These are phyloP conservation scores for Acanthochlamys bracteata DNA, from an alignment of 106 monocot genomes.

Conservation along the genomic window DNA sequence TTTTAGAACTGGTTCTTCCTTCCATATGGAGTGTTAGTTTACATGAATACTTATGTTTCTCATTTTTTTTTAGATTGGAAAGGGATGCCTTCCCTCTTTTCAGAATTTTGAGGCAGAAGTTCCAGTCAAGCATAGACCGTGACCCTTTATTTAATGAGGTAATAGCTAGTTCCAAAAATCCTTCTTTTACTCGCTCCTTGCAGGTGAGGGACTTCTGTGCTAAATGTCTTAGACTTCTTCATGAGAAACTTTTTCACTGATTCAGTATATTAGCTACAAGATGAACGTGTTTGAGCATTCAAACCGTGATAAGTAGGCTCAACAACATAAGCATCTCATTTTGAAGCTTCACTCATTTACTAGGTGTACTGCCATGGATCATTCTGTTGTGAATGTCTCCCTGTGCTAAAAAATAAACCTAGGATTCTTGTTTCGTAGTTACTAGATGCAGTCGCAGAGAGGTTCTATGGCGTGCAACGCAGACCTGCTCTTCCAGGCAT, in stretches of 20 bases:
- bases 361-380: not conserved
- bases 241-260: no score
- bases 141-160: constrained; percentile 86
- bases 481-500: constrained; percentile 49
- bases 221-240: no score
- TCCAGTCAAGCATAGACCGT: constrained; percentile 62
- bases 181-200: no score
- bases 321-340: no score
- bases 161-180: not conserved
- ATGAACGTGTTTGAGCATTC: not conserved
- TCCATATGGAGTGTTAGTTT: no score
- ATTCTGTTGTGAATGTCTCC: not conserved
- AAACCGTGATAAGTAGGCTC: not conserved
- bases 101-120: constrained; percentile 79
- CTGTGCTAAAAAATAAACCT: not conserved
- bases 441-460: constrained; percentile 64
- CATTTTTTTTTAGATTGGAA: constrained; percentile 59
- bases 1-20: not conserved
- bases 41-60: no score
- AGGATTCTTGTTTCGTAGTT: constrained; percentile 23
- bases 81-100: constrained; percentile 91
- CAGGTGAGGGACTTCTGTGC: no score
- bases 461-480: constrained; percentile 49
- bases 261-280: not conserved
- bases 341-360: no score